Percentiles rank a stretch among this genome's conserved stretches.
These are phyloP conservation scores for Litchi chinensis DNA, from an alignment of 345 rosid species.

Conservation along the genomic window DNA sequence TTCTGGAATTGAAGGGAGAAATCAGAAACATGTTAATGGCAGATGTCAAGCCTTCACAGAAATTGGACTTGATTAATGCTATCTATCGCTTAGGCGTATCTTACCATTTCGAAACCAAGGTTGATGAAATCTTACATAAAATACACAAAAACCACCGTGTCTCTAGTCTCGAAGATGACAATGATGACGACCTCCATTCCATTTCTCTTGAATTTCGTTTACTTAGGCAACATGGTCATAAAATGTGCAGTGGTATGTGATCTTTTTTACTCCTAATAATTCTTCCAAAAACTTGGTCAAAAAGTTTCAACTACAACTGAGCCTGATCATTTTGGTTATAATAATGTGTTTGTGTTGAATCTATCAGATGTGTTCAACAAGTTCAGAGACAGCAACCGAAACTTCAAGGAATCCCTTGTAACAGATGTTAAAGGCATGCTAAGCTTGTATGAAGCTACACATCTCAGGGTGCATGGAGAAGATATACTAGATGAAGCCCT, in stretches of 20 bases:
- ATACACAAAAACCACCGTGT: neutral
- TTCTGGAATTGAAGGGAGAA: slow-evolving; percentile 25
- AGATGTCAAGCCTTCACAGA: neutral
- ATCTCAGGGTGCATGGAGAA: slow-evolving; percentile 38
- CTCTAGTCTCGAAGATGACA: neutral
- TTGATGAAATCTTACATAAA: slow-evolving; percentile 24
- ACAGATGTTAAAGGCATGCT: slow-evolving; percentile 33
- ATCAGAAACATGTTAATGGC: slow-evolving; percentile 20
- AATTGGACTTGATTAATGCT: slow-evolving; percentile 33
- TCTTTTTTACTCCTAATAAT: no score
- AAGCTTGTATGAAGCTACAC: slow-evolving; percentile 45
- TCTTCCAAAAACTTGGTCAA: neutral
- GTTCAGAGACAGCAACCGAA: slow-evolving; percentile 25
- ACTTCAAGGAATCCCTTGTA: slow-evolving; percentile 13
- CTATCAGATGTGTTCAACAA: slow-evolving; percentile 35
- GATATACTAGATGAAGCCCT: slow-evolving; percentile 38
- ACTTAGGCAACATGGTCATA: slow-evolving; percentile 33
- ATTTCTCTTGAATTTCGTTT: slow-evolving; percentile 31
- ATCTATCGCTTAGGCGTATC: slow-evolving; percentile 47
- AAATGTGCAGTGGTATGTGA: neutral
- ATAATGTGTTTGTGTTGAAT: neutral
- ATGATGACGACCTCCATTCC: slow-evolving; percentile 9
- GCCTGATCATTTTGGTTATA: neutral
- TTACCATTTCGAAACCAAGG: slow-evolving; percentile 50
- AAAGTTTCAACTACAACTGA: no score